phyloP scores from a whole-genome alignment of 768 basidiomycete species.

The Nidularia pulvinata region DNA sequence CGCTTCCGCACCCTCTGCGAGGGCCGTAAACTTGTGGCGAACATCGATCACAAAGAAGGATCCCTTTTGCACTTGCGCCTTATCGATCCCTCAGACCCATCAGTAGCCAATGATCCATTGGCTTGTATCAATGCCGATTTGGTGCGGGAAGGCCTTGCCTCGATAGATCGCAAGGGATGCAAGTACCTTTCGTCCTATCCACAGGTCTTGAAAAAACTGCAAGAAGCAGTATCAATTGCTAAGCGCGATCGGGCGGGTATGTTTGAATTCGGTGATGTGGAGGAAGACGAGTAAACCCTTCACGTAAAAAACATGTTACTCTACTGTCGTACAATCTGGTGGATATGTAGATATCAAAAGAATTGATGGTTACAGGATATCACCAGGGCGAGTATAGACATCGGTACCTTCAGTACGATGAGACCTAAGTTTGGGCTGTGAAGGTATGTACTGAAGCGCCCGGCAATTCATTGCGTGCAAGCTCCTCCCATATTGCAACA shows the following conservation, averaged over 20 bases:
- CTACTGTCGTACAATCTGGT: neutral
- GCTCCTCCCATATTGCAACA: constrained; percentile 48
- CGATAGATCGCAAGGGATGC: constrained; percentile 77
- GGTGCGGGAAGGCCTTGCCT: constrained; percentile 83
- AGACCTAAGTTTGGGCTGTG: no score
- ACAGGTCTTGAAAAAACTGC: constrained; percentile 62
- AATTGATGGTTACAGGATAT: neutral
- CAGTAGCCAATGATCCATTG: constrained; percentile 63
- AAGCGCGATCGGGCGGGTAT: constrained; percentile 79
- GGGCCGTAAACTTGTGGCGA: constrained; percentile 97
- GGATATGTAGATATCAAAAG: neutral
- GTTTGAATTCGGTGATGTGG: constrained; percentile 92
- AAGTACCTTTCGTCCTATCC: constrained; percentile 74
- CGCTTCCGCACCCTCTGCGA: constrained; percentile 86
- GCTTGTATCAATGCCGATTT: constrained; percentile 90
- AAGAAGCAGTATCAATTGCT: constrained; percentile 58
- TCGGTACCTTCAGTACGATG: no score
- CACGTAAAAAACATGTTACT: neutral
- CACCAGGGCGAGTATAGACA: neutral
- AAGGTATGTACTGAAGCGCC: no score
- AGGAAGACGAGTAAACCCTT: constrained; percentile 65
- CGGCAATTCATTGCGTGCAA: constrained; percentile 25
- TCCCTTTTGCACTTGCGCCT: constrained; percentile 82
- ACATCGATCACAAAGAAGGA: constrained; percentile 87
- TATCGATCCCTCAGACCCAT: constrained; percentile 84